A percentile compares a stretch with the other conserved stretches of the same genome.
These are phyloP conservation scores for Talaromyces trachyspermus DNA, from an alignment of 495 filamentous ascomycete genomes.

Conservation along the genomic window DNA sequence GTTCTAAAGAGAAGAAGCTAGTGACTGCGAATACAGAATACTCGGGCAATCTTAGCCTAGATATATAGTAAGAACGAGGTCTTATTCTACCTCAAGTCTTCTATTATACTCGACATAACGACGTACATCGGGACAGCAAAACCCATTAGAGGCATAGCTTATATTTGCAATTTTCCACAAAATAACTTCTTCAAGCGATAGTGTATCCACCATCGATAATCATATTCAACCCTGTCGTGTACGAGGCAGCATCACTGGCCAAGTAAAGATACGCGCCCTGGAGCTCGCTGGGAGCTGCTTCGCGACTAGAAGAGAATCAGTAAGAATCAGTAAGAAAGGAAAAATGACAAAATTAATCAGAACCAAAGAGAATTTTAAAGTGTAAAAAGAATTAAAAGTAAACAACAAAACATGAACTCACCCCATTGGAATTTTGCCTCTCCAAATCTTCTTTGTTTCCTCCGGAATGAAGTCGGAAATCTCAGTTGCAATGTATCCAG, in stretches of 20 bases:
- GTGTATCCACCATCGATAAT: slow-evolving; percentile 32
- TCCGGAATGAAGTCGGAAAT: slow-evolving; percentile 45
- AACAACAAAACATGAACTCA: slow-evolving; percentile 10
- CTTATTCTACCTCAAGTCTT: too few relatives aligned
- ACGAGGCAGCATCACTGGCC: slow-evolving; percentile 29
- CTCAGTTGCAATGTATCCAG: slow-evolving; percentile 82
- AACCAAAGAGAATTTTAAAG: not conserved
- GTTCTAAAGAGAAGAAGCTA: not conserved
- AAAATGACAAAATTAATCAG: not conserved
- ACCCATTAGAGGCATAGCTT: too few relatives aligned
- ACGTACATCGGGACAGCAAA: too few relatives aligned
- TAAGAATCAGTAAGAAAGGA: not conserved
- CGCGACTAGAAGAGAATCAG: slow-evolving; percentile 9
- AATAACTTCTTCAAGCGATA: too few relatives aligned
- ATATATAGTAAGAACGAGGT: too few relatives aligned
- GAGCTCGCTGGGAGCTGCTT: not conserved
- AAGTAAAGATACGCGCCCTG: slow-evolving; percentile 21
- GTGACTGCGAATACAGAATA: too few relatives aligned
- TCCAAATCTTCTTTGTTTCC: slow-evolving; percentile 19
- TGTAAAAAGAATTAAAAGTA: not conserved
- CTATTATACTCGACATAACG: too few relatives aligned
- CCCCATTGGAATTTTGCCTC: slow-evolving; percentile 27
- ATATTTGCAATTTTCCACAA: too few relatives aligned
- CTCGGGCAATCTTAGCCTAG: too few relatives aligned
- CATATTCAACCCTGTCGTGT: slow-evolving; percentile 29